phyloP scores from a whole-genome alignment of 2,329 filamentous ascomycete species.

The Ceratocystis colombiana region DNA sequence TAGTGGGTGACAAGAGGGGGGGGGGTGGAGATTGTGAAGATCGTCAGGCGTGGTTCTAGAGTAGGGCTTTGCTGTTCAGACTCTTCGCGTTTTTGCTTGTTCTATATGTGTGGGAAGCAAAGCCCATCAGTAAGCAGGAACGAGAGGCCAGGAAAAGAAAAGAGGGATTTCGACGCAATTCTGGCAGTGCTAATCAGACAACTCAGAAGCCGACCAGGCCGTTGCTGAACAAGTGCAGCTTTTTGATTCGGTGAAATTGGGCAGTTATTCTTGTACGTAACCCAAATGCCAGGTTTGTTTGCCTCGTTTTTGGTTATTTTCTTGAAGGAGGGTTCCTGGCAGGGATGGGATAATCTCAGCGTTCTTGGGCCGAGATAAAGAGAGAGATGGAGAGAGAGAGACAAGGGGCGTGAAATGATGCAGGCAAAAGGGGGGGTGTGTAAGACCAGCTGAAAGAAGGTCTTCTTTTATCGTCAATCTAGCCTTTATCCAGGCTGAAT shows the following conservation, averaged over 20 bases:
- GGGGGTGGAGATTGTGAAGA: not conserved
- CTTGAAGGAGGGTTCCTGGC: constrained; percentile 14
- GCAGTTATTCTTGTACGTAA: constrained; percentile 19
- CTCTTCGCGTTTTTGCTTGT: not conserved
- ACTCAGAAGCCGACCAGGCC: not conserved
- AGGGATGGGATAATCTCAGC: constrained; percentile 10
- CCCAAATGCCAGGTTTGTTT: constrained; percentile 16
- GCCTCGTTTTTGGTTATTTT: not conserved
- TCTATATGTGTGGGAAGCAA: not conserved
- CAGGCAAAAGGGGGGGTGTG: not conserved
- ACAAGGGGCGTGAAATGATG: not conserved
- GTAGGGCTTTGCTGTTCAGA: not conserved
- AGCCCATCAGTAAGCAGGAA: not conserved
- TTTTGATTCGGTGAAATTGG: constrained; percentile 10
- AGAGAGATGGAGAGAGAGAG: not conserved
- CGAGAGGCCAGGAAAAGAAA: not conserved
- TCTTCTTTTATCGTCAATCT: not conserved
- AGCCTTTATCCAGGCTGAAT: not conserved
- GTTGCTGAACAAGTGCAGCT: not conserved
- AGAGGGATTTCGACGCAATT: not conserved
- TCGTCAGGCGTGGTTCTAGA: constrained; percentile 1
- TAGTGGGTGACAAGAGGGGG: not conserved
- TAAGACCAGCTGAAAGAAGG: constrained; percentile 7
- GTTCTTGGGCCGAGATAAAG: not conserved
- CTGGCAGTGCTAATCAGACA: constrained; percentile 5